Evolutionary conservation across 2,329 filamentous ascomycete genomes (phyloP).

Genomic region (Aspergillus sojae): DNA sequence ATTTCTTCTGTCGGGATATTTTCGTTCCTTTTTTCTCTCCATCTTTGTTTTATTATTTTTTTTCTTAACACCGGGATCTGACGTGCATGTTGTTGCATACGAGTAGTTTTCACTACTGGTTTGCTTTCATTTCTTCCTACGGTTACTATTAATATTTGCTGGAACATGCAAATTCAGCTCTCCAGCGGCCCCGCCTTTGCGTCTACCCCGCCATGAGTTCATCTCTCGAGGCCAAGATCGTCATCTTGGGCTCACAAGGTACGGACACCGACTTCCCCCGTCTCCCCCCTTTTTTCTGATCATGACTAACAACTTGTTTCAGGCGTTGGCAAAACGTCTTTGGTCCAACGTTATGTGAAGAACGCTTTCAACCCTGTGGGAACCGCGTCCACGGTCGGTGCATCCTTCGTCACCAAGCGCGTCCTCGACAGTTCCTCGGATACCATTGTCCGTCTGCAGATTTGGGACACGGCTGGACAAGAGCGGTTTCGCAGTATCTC

Average conservation of each 20-base stretch:
- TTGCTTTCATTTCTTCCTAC: neutral
- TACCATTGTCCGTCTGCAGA: constrained; percentile 85
- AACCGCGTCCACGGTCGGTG: constrained; percentile 70
- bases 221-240: constrained; percentile 56
- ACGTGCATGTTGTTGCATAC: constrained; percentile 1
- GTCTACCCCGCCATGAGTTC: constrained; percentile 47
- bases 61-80: neutral
- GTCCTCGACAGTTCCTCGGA: constrained; percentile 82
- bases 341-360: constrained; percentile 54
- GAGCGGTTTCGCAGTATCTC: constrained; percentile 95
- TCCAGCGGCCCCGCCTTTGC: constrained; percentile 27
- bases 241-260: constrained; percentile 56
- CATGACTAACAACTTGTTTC: neutral
- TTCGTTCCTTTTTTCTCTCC: neutral
- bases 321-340: constrained; percentile 57
- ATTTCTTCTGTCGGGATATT: neutral
- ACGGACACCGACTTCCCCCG: constrained; percentile 10
- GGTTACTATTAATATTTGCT: constrained; percentile 8
- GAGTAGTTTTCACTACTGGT: neutral
- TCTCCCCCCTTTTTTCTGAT: neutral
- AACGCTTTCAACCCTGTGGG: constrained; percentile 47
- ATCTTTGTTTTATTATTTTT: neutral
- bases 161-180: constrained; percentile 36
- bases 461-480: constrained; percentile 96
- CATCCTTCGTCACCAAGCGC: constrained; percentile 77